Percentiles rank a stretch among this genome's conserved stretches.
Conservation (phyloP, 1,284 basidiomycete species). For the Cryptococcus hybrid region DNA sequence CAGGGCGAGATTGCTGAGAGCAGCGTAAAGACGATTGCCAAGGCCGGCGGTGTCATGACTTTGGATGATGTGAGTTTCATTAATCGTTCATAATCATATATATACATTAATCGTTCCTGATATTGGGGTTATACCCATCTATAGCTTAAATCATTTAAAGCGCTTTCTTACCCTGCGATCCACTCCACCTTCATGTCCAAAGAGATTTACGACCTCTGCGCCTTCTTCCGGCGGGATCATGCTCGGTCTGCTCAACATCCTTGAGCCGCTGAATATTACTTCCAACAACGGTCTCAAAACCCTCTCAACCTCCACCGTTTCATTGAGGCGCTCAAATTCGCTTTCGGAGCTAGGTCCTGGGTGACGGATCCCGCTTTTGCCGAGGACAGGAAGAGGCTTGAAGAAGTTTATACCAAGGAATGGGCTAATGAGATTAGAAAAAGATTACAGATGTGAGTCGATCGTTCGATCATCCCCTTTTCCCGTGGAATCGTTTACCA, state of each 20-base stretch:
- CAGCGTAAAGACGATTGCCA: slow-evolving; percentile 35
- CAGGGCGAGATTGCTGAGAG: slow-evolving; percentile 43
- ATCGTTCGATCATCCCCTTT: not conserved
- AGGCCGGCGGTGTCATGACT: slow-evolving; percentile 42
- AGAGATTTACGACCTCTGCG: slow-evolving; percentile 72
- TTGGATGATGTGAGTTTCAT: slow-evolving; percentile 38
- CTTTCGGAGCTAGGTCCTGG: slow-evolving; percentile 60
- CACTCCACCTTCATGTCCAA: slow-evolving; percentile 70
- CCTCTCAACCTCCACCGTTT: slow-evolving; percentile 48
- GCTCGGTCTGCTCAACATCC: slow-evolving; percentile 44
- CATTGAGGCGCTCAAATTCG: slow-evolving; percentile 54
- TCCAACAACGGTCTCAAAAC: slow-evolving; percentile 26
- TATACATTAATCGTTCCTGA: no score
- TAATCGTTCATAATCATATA: not conserved
- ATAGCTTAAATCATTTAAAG: slow-evolving; percentile 57
- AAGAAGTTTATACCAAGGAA: slow-evolving; percentile 66
- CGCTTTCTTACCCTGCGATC: slow-evolving; percentile 70
- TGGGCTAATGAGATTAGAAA: slow-evolving; percentile 62
- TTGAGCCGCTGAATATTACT: slow-evolving; percentile 36
- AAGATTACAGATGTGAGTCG: slow-evolving; percentile 75
- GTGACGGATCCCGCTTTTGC: slow-evolving; percentile 69
- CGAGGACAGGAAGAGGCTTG: slow-evolving; percentile 54
- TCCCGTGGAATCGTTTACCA: no score
- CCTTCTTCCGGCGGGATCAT: slow-evolving; percentile 61
- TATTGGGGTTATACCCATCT: not conserved